These are phyloP conservation scores for Penicillium canescens DNA, from an alignment of 495 filamentous ascomycete species.

Conservation along the genomic window DNA sequence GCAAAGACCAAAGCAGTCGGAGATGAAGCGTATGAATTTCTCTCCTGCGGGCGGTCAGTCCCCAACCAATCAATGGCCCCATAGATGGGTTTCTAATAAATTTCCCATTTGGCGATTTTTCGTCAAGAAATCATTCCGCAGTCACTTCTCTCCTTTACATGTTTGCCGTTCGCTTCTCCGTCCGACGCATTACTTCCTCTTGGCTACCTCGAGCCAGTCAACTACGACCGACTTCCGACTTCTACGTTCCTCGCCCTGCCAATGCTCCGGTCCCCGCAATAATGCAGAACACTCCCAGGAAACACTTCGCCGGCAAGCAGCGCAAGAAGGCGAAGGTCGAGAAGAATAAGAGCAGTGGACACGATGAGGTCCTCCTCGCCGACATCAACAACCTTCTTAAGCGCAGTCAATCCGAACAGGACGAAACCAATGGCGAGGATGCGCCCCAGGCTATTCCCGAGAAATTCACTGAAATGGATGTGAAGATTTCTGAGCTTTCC, in stretches of 20 bases:
- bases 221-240: constrained; percentile 4
- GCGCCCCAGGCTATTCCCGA: constrained; percentile 54
- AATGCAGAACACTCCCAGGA: constrained; percentile 33
- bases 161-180: constrained; percentile 20
- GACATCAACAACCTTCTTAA: constrained; percentile 69
- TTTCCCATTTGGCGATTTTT: constrained; percentile 26
- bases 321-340: constrained; percentile 53
- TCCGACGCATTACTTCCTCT: constrained; percentile 12
- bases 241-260: constrained; percentile 9
- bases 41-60: constrained; percentile 31
- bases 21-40: constrained; percentile 30
- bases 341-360: constrained; percentile 37
- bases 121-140: constrained; percentile 7
- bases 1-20: constrained; percentile 27
- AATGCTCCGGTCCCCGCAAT: constrained; percentile 24
- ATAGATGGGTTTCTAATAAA: constrained; percentile 32
- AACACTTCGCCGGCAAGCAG: constrained; percentile 28
- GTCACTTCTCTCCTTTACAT: constrained; percentile 16
- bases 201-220: background rate
- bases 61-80: constrained; percentile 20
- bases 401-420: constrained; percentile 41
- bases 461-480: constrained; percentile 72
- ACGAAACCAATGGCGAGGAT: constrained; percentile 21
- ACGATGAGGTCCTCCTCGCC: constrained; percentile 71
- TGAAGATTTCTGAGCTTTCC: constrained; percentile 72